Percentiles rank a stretch among this genome's conserved stretches.
phyloP scores from a whole-genome alignment of 225 moss, liverwort and hornwort species.

The Sphagnum contortum region DNA sequence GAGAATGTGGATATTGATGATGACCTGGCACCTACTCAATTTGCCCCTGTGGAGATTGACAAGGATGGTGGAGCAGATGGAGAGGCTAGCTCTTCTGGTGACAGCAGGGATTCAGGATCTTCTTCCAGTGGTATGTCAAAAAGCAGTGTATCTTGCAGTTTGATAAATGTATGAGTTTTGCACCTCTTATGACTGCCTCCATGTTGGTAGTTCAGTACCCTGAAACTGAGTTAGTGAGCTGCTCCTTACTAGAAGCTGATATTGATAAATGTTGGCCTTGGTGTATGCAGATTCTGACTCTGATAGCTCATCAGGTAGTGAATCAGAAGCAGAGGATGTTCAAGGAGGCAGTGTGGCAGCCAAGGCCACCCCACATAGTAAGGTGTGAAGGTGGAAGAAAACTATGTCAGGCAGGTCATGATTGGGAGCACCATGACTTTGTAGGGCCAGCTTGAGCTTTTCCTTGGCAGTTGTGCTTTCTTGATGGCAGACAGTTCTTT shows the following conservation, averaged over 20 bases:
- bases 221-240: no score
- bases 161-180: no score
- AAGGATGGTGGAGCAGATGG: conserved; percentile 9
- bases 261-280: not conserved
- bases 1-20: conserved; percentile 59
- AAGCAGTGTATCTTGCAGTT: no score
- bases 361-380: conserved; percentile 43
- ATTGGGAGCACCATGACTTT: conserved; percentile 3
- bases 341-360: conserved; percentile 43
- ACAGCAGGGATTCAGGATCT: conserved; percentile 48
- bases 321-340: conserved; percentile 79
- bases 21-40: conserved; percentile 29
- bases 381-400: conserved; percentile 56
- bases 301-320: conserved; percentile 90
- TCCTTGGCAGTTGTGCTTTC: not conserved
- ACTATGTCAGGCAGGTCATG: conserved; percentile 37
- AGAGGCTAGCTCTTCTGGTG: conserved; percentile 28
- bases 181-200: no score
- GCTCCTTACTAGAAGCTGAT: not conserved
- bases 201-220: no score
- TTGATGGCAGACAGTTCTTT: conserved; percentile 1
- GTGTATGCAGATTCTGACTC: conserved; percentile 69
- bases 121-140: conserved; percentile 35
- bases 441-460: not conserved
- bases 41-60: conserved; percentile 34